phyloP scores from a whole-genome alignment of 2,329 filamentous ascomycete species.

The Colletotrichum ledebouriae region DNA sequence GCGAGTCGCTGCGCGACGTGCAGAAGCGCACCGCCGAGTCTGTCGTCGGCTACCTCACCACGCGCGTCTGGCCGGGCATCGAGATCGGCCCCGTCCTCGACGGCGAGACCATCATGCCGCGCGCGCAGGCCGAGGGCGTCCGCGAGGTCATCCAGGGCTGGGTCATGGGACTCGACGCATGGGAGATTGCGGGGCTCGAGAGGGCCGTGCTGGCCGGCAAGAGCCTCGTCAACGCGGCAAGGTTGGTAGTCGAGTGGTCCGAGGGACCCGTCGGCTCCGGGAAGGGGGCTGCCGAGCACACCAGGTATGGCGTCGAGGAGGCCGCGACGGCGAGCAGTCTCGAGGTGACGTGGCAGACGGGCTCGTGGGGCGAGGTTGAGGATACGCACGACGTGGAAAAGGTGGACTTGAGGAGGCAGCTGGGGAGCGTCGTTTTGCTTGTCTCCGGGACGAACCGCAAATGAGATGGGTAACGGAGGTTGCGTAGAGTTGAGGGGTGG shows the following conservation, averaged over 20 bases:
- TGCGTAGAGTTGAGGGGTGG: slow-evolving; percentile 14
- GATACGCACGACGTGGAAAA: slow-evolving; percentile 97
- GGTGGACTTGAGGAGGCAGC: slow-evolving; percentile 88
- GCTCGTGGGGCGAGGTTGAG: slow-evolving; percentile 95
- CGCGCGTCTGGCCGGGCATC: slow-evolving; percentile 86
- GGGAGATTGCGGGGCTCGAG: slow-evolving; percentile 90
- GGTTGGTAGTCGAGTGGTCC: slow-evolving; percentile 90
- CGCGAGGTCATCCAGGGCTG: slow-evolving; percentile 82
- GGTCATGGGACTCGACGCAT: slow-evolving; percentile 78
- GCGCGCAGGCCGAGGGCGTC: slow-evolving; percentile 80
- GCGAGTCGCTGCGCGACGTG: slow-evolving; percentile 75
- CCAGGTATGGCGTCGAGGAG: slow-evolving; percentile 82
- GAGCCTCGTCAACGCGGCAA: slow-evolving; percentile 81
- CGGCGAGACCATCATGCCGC: slow-evolving; percentile 80
- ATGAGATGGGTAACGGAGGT: slow-evolving; percentile 2
- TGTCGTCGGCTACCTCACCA: slow-evolving; percentile 78
- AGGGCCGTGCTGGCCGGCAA: slow-evolving; percentile 87
- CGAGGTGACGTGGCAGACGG: slow-evolving; percentile 91
- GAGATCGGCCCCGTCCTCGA: slow-evolving; percentile 86
- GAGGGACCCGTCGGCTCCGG: slow-evolving; percentile 60
- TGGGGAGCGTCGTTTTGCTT: slow-evolving; percentile 88
- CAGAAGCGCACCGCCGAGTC: slow-evolving; percentile 79
- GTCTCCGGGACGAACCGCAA: slow-evolving; percentile 70
- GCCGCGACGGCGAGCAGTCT: slow-evolving; percentile 82
- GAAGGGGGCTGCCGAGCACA: slow-evolving; percentile 54